Conservation (phyloP, 129 eudicot genomes). For the Arctium lappa region DNA sequence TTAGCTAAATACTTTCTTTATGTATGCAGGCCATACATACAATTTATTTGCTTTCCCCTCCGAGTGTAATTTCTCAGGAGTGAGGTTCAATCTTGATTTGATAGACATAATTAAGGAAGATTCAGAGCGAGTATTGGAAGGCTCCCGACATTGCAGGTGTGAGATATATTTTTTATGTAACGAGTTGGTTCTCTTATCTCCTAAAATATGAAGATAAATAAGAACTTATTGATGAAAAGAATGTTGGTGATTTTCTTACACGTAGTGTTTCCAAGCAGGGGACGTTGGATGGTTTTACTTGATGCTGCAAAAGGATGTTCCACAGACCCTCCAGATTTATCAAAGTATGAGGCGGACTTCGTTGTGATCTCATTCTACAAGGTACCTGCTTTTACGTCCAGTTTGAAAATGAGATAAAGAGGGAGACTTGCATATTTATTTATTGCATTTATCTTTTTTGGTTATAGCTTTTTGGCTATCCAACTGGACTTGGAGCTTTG, state of each 20-base stretch:
- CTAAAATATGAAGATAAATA: neutral
- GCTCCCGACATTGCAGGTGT: slow-evolving; percentile 51
- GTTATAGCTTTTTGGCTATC: slow-evolving; percentile 85
- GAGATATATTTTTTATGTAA: neutral
- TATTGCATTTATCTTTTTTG: slow-evolving; percentile 4
- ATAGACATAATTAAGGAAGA: slow-evolving; percentile 62
- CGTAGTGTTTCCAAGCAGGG: slow-evolving; percentile 44
- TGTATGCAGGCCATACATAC: slow-evolving; percentile 51
- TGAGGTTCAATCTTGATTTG: slow-evolving; percentile 74
- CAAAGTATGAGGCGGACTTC: slow-evolving; percentile 74
- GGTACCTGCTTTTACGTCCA: slow-evolving; percentile 35
- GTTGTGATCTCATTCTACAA: slow-evolving; percentile 92
- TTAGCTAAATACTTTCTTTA: neutral
- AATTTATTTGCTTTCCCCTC: slow-evolving; percentile 94
- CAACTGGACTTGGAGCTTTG: slow-evolving; percentile 98
- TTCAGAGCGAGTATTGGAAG: slow-evolving; percentile 42
- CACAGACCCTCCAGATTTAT: slow-evolving; percentile 78
- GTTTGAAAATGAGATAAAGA: neutral
- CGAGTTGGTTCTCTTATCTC: neutral
- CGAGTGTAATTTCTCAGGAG: slow-evolving; percentile 97
- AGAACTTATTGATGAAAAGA: neutral
- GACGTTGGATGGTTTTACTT: slow-evolving; percentile 77
- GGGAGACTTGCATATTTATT: neutral
- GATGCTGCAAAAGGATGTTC: slow-evolving; percentile 99
- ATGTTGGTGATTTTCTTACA: slow-evolving; percentile 8